Conservation (phyloP, 805 yeast species). For the Clavispora phyllophila region DNA sequence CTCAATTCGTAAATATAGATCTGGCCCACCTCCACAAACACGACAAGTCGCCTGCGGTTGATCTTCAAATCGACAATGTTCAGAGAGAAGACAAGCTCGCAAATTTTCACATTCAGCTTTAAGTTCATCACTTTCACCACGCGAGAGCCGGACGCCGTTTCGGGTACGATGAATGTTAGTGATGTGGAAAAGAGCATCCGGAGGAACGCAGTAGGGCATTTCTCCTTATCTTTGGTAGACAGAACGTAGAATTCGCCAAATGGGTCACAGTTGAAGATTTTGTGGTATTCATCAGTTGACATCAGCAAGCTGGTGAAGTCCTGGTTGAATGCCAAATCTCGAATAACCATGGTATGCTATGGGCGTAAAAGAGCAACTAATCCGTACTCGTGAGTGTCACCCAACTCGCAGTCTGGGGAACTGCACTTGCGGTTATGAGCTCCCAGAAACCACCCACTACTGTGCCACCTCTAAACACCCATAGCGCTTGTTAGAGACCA, state of each 20-base stretch:
- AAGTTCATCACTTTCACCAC: slow-evolving; percentile 34
- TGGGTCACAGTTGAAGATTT: slow-evolving; percentile 42
- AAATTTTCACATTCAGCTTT: slow-evolving; percentile 49
- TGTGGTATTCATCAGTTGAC: slow-evolving; percentile 27
- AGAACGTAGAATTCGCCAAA: slow-evolving; percentile 40
- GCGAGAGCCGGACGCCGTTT: slow-evolving; percentile 23
- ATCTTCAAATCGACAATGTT: slow-evolving; percentile 65
- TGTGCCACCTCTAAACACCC: too few relatives aligned
- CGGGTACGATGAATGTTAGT: slow-evolving; percentile 36
- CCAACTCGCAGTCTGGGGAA: background rate
- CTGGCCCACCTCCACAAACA: slow-evolving; percentile 68
- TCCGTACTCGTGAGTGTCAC: background rate
- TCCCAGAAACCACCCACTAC: background rate
- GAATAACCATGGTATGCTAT: background rate
- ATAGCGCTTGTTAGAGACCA: too few relatives aligned
- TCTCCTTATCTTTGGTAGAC: slow-evolving; percentile 3
- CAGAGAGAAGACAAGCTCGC: slow-evolving; percentile 85
- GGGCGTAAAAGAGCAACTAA: background rate
- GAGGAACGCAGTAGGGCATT: slow-evolving; percentile 26
- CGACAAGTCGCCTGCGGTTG: slow-evolving; percentile 78
- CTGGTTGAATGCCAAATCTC: slow-evolving; percentile 36
- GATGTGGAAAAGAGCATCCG: slow-evolving; percentile 40
- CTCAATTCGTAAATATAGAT: slow-evolving; percentile 85
- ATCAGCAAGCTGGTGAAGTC: slow-evolving; percentile 37
- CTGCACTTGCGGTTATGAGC: background rate